These are phyloP conservation scores for Corylus heterophylla DNA, from an alignment of 306 rosid species.

Conservation along the genomic window DNA sequence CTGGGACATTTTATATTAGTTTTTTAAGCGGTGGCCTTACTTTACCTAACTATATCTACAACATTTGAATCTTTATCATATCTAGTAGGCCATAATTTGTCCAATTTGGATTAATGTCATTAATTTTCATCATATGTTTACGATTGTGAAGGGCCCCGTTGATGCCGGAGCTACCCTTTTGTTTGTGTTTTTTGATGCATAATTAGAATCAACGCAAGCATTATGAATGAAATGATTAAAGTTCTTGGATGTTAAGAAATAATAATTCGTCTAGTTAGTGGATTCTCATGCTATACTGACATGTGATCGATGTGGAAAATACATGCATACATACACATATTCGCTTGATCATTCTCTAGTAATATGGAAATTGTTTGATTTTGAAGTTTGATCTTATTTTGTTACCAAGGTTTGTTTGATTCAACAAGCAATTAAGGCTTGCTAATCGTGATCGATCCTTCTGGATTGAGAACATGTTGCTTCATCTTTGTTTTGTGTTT, in stretches of 20 bases:
- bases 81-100: slow-evolving; percentile 9
- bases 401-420: neutral
- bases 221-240: slow-evolving; percentile 17
- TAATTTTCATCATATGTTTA: neutral
- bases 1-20: neutral
- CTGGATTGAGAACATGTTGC: neutral
- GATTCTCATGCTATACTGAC: neutral
- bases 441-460: neutral
- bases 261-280: slow-evolving; percentile 3
- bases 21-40: neutral
- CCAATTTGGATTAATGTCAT: slow-evolving; percentile 6
- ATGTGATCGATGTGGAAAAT: neutral
- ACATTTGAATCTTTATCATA: slow-evolving; percentile 8
- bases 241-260: slow-evolving; percentile 1
- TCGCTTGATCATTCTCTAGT: neutral
- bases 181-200: neutral
- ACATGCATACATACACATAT: neutral
- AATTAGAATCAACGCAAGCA: slow-evolving; percentile 14
- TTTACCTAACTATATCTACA: neutral
- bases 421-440: neutral
- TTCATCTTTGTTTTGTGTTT: neutral
- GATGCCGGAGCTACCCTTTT: slow-evolving; percentile 1
- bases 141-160: slow-evolving; percentile 12
- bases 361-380: neutral
- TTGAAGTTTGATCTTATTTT: neutral